Evolutionary conservation across 1,139 yeast species (phyloP).

Genomic region (Candida sp.): DNA sequence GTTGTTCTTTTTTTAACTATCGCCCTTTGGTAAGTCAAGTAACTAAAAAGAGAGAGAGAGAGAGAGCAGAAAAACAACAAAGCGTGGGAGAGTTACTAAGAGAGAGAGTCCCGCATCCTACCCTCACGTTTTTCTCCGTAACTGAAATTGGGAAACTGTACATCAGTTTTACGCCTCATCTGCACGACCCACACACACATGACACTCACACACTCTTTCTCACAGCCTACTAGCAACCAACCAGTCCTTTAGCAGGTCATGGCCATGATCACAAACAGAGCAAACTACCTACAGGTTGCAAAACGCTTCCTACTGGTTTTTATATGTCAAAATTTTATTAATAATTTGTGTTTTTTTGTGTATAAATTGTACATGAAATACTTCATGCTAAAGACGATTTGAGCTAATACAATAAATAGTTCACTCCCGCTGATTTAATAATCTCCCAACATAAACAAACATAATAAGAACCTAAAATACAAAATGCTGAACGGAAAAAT

Average conservation of each 20-base stretch:
- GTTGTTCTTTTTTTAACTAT: neutral
- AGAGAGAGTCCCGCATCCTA: too few relatives aligned
- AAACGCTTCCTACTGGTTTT: neutral
- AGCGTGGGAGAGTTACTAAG: too few relatives aligned
- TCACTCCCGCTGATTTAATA: slow-evolving; percentile 5
- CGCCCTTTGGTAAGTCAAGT: too few relatives aligned
- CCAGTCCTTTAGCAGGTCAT: too few relatives aligned
- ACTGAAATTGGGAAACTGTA: neutral
- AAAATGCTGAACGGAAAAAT: slow-evolving; percentile 8
- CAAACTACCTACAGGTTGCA: too few relatives aligned
- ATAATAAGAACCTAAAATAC: slow-evolving; percentile 18
- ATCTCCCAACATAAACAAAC: slow-evolving; percentile 15
- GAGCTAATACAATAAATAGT: slow-evolving; percentile 5
- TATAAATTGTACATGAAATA: slow-evolving; percentile 7
- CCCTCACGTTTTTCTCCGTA: too few relatives aligned
- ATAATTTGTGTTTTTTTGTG: slow-evolving; percentile 3
- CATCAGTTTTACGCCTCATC: neutral
- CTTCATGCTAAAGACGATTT: slow-evolving; percentile 3
- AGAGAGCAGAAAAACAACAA: too few relatives aligned
- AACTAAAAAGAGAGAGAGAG: too few relatives aligned
- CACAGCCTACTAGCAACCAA: too few relatives aligned
- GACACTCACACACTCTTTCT: too few relatives aligned
- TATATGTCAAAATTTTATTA: slow-evolving; percentile 1
- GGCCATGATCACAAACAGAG: too few relatives aligned
- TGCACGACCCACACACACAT: neutral